Conservation (phyloP, 1,284 basidiomycete genomes). For the Cutaneotrichosporon sp. region DNA sequence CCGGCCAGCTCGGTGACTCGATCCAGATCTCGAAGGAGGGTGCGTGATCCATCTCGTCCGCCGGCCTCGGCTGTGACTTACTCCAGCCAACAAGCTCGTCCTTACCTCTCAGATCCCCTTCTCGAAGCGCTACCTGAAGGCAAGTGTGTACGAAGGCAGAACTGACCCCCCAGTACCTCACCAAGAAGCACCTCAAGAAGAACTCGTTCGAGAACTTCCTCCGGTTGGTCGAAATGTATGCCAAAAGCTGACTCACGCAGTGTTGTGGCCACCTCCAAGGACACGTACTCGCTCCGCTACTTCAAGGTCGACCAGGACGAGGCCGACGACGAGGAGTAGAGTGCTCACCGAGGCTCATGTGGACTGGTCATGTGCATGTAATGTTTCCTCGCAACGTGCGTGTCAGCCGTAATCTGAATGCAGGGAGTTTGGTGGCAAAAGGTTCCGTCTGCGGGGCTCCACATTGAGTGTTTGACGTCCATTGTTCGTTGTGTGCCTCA, state of each 20-base stretch:
- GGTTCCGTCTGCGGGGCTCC: no score
- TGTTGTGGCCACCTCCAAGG: constrained; percentile 85
- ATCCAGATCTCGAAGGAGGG: constrained; percentile 81
- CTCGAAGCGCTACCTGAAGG: constrained; percentile 75
- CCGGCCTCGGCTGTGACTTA: no score
- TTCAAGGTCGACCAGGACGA: constrained; percentile 85
- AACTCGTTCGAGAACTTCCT: constrained; percentile 54
- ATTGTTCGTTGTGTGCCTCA: no score
- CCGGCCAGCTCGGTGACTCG: constrained; percentile 82
- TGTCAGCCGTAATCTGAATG: no score
- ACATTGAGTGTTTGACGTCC: no score
- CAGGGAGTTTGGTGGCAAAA: no score
- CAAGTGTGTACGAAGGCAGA: constrained; percentile 7
- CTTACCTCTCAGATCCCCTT: constrained; percentile 79
- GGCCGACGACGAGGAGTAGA: constrained; percentile 55
- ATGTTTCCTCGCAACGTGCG: no score
- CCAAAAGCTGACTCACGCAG: constrained; percentile 47
- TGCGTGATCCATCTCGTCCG: no score
- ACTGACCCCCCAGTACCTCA: constrained; percentile 70
- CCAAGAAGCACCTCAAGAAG: constrained; percentile 89
- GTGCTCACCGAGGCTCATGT: background rate
- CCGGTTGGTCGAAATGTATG: constrained; percentile 32
- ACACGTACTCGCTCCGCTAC: constrained; percentile 86
- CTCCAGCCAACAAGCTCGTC: constrained; percentile 71
- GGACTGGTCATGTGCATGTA: background rate